A percentile compares a stretch with the other conserved stretches of the same genome.
Conservation (phyloP, 345 rosid species). For the Schrenkiella parvula region DNA sequence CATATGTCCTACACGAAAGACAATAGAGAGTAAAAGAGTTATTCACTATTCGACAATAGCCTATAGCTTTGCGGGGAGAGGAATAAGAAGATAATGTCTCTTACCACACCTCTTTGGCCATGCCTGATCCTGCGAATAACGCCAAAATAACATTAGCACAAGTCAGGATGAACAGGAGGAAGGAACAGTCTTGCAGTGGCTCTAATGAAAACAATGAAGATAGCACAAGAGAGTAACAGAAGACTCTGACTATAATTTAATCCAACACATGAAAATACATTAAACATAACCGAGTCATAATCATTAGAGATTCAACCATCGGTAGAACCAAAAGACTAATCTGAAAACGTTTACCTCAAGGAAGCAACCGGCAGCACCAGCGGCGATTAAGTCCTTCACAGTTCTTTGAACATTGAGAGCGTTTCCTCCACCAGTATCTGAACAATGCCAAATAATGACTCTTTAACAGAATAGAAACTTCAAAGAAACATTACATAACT, state of each 20-base stretch:
- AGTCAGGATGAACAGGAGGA: neutral
- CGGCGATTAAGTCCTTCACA: conserved; percentile 47
- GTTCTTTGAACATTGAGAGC: conserved; percentile 58
- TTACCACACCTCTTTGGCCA: conserved; percentile 65
- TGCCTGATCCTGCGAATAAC: conserved; percentile 46
- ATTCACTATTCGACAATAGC: neutral
- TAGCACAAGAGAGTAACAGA: neutral
- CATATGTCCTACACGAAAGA: conserved; percentile 43
- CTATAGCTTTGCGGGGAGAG: neutral
- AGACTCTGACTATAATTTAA: neutral
- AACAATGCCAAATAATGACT: neutral
- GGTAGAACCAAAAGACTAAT: neutral
- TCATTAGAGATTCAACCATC: neutral
- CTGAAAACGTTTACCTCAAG: conserved; percentile 41
- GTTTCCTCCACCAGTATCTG: conserved; percentile 56
- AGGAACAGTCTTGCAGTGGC: neutral
- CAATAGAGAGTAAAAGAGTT: neutral
- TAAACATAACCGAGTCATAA: neutral
- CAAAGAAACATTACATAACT: neutral
- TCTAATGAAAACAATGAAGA: neutral
- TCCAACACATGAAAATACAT: neutral
- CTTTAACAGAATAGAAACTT: neutral
- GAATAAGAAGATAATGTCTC: neutral
- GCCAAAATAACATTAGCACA: neutral
- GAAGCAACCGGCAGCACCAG: conserved; percentile 60